Conservation (phyloP, 805 yeast genomes). For the Metschnikowia sp. region DNA sequence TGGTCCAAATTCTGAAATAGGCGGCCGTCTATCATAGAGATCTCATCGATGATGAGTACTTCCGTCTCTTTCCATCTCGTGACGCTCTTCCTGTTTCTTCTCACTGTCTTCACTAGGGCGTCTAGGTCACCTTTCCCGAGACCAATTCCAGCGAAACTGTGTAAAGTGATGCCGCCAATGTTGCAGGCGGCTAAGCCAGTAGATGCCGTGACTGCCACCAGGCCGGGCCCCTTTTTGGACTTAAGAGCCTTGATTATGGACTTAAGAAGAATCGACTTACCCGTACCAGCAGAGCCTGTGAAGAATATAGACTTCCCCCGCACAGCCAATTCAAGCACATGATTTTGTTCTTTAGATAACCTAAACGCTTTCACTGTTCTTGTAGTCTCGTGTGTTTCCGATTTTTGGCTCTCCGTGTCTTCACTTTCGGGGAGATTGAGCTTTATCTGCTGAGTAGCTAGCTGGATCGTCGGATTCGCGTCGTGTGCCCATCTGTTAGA, state of each 20-base stretch:
- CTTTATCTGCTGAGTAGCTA: conserved; percentile 22
- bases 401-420: neutral
- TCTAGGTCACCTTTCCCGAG: conserved; percentile 56
- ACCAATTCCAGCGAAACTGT: conserved; percentile 84
- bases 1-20: conserved; percentile 72
- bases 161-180: conserved; percentile 87
- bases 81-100: conserved; percentile 39
- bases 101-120: conserved; percentile 46
- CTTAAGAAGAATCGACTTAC: conserved; percentile 68
- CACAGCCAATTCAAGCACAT: conserved; percentile 61
- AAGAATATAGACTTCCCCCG: conserved; percentile 57
- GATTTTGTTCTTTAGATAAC: conserved; percentile 55
- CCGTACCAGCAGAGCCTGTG: conserved; percentile 88
- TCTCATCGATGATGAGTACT: conserved; percentile 84
- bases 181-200: conserved; percentile 96
- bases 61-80: conserved; percentile 64
- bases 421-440: conserved; percentile 1
- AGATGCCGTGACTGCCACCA: conserved; percentile 87
- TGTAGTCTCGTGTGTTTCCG: neutral
- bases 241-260: conserved; percentile 50
- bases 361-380: conserved; percentile 37
- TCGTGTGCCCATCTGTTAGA: neutral
- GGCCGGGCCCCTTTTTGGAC: conserved; percentile 36
- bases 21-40: conserved; percentile 87
- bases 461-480: conserved; percentile 24